Percentiles rank a stretch among this genome's conserved stretches.
Evolutionary conservation across 768 basidiomycete species (phyloP).

Genomic region (Leccinum pellstonianum): DNA sequence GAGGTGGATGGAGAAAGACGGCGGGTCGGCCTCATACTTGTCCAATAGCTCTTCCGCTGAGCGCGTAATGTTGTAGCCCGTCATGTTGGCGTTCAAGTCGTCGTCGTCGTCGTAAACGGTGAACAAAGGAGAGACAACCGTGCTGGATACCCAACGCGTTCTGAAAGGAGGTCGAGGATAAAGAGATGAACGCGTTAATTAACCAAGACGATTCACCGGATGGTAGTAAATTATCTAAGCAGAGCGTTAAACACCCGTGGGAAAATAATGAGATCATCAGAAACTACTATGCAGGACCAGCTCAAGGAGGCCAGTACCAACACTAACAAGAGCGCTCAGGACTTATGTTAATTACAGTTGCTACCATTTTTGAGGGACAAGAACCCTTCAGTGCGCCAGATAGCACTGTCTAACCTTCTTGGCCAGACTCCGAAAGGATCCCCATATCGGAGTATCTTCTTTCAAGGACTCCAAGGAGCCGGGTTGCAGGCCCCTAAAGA

Average conservation of each 20-base stretch:
- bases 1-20: conserved; percentile 79
- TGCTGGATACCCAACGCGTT: not conserved
- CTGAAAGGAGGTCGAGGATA: not conserved
- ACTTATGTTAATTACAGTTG: conserved; percentile 48
- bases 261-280: conserved; percentile 25
- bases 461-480: conserved; percentile 55
- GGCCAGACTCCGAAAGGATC: conserved; percentile 74
- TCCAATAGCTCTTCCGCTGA: conserved; percentile 58
- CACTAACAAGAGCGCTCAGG: not conserved
- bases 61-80: conserved; percentile 73
- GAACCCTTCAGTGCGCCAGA: conserved; percentile 84
- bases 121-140: not conserved
- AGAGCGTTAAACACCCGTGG: conserved; percentile 14
- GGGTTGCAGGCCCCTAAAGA: conserved; percentile 61
- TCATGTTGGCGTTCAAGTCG: conserved; percentile 43
- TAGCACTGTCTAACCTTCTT: conserved; percentile 82
- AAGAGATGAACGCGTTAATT: conserved; percentile 23
- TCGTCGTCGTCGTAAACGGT: conserved; percentile 7
- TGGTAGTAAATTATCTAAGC: conserved; percentile 23
- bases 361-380: conserved; percentile 81
- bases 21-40: conserved; percentile 51
- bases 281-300: conserved; percentile 33
- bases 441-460: conserved; percentile 73
- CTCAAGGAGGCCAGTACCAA: conserved; percentile 37
- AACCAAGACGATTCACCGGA: not conserved